Evolutionary conservation across 73 alveolate genomes (phyloP), one percentile per base, ranked within the genome.

Genomic region (Paramecium tetraurelia): DNA sequence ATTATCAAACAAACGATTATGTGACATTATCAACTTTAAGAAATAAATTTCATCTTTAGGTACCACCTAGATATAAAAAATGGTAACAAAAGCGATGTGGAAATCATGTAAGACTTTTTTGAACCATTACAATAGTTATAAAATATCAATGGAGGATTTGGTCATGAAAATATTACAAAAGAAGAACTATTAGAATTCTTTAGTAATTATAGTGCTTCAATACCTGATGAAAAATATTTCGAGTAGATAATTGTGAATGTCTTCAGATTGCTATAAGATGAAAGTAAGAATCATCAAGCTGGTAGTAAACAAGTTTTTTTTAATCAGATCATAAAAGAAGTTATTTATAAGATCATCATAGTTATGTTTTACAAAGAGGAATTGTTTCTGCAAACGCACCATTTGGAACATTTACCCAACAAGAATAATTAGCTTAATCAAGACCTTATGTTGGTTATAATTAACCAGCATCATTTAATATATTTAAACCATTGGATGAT

Each of bases 31-130:
- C 97, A 29, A 98, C 95, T 72, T 94, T 98, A 20, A 96, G 97
- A 86, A 94, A 94, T 80, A 80, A 92, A 70, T 97, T 95, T 85
- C n/a, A 95, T 93, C 83, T 97, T 97, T 10, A 83, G 94, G 46
- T 93, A 95, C 35, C 98, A 98, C 90, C 98, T 98, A 59, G 99
- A 98, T 93, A 96, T 92, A 46, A 59, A 89, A 38, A 86, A 93
- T 58, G 95, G 96, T 14, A 96, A 96, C 86, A 96, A 96, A 89
- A 92, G 71, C 22, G 98, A 95, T 63, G 97, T 95, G 38, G 97
- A 97, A 71, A 95, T 96, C 2, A 58, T 90, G 2, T 50, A 59
- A 46, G 96, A 92, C 20, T 50, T 92, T 31, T 59, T 92, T 40
- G 92, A 71, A 59, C 90, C 95, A 16, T 90, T 92, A n/a, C 58